phyloP scores from a whole-genome alignment of 2,329 filamentous ascomycete species.

The Sarocladiaceae sp. region DNA sequence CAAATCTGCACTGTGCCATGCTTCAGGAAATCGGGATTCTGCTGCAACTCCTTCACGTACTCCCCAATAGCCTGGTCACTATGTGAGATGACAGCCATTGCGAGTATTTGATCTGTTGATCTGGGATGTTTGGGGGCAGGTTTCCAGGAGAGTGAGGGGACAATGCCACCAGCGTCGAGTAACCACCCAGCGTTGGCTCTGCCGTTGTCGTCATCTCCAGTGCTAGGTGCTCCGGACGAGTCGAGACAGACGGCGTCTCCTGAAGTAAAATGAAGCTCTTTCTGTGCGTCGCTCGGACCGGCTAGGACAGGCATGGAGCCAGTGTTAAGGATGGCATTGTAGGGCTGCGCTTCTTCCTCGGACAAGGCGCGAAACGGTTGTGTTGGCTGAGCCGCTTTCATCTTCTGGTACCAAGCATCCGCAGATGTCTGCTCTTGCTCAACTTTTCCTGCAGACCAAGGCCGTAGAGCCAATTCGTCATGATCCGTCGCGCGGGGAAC shows the following conservation, averaged over 20 bases:
- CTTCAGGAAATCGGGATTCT: conserved; percentile 30
- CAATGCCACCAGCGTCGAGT: conserved; percentile 47
- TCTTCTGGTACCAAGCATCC: background rate
- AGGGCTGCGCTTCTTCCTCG: conserved; percentile 21
- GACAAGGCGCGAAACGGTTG: conserved; percentile 14
- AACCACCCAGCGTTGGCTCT: conserved; percentile 41
- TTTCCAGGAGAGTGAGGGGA: conserved; percentile 48
- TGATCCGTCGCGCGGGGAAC: background rate
- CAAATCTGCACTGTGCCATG: conserved; percentile 47
- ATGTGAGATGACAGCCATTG: conserved; percentile 44
- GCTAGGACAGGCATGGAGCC: conserved; percentile 26
- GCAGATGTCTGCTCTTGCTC: conserved; percentile 13
- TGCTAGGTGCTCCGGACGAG: conserved; percentile 24
- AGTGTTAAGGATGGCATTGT: conserved; percentile 17
- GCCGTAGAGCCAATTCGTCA: conserved; percentile 19
- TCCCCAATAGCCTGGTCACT: conserved; percentile 40
- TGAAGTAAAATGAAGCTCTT: conserved; percentile 22
- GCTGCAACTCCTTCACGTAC: conserved; percentile 28
- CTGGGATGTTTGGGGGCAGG: conserved; percentile 24
- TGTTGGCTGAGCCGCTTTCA: background rate
- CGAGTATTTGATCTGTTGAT: conserved; percentile 40
- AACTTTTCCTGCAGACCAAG: conserved; percentile 1
- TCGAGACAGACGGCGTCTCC: conserved; percentile 20
- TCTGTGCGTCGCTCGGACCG: conserved; percentile 23
- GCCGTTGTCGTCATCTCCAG: conserved; percentile 17